These are phyloP conservation scores for Rubia occidens DNA, from an alignment of 305 asterid species.

Conservation along the genomic window DNA sequence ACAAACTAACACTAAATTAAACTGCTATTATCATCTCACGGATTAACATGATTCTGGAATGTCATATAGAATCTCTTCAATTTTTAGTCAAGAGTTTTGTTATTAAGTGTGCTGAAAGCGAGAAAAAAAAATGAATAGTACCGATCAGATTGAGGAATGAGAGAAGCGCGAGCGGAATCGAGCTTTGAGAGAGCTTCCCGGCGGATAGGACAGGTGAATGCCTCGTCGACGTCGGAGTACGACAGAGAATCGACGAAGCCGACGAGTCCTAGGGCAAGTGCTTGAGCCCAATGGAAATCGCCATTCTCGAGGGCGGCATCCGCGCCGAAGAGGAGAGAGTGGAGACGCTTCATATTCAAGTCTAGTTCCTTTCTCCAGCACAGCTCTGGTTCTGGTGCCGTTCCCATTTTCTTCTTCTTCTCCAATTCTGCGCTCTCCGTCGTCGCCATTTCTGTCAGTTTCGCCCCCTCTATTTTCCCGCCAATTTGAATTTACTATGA, in stretches of 20 bases:
- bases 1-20: background rate
- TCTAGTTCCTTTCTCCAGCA: constrained; percentile 83
- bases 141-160: constrained; percentile 65
- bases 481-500: constrained; percentile 24
- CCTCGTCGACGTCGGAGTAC: constrained; percentile 46
- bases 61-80: background rate
- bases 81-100: background rate
- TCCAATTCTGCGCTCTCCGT: constrained; percentile 12
- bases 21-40: background rate
- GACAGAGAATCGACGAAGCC: constrained; percentile 87
- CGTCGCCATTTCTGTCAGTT: constrained; percentile 1
- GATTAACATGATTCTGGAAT: background rate
- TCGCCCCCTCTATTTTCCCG: constrained; percentile 51
- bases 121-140: constrained; percentile 15
- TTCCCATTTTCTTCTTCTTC: constrained; percentile 27
- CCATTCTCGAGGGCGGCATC: constrained; percentile 65
- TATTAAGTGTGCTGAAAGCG: background rate
- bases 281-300: constrained; percentile 65
- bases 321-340: constrained; percentile 68
- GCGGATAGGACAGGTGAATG: constrained; percentile 69
- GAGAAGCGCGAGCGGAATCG: constrained; percentile 46
- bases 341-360: constrained; percentile 65
- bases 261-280: constrained; percentile 57
- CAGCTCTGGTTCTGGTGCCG: constrained; percentile 25
- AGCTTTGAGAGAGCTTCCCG: constrained; percentile 65